A percentile compares a stretch with the other conserved stretches of the same genome.
phyloP scores from a whole-genome alignment of 2,329 filamentous ascomycete species.

The Sporothrix phasma region DNA sequence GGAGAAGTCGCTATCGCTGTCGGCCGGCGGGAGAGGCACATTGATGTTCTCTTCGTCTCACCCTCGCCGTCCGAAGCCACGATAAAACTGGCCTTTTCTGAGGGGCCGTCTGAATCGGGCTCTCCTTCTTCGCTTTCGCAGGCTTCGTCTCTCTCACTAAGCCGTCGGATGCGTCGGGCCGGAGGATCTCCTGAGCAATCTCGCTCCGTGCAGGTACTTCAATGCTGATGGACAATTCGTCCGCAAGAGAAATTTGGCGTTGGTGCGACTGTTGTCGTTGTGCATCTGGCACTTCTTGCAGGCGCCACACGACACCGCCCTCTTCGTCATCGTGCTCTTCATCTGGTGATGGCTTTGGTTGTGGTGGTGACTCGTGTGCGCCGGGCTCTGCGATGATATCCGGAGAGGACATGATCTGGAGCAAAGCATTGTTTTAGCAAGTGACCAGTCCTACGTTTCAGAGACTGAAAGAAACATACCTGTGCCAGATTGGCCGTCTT shows the following conservation, averaged over 20 bases:
- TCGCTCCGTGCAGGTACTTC: neutral
- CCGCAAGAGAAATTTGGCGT: neutral
- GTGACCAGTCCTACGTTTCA: neutral
- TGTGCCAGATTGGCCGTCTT: neutral
- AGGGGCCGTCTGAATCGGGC: neutral
- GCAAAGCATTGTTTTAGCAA: neutral
- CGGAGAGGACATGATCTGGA: conserved; percentile 21
- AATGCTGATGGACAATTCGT: neutral
- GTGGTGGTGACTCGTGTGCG: neutral
- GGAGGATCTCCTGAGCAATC: neutral
- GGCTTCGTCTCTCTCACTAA: neutral
- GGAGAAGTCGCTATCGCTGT: neutral
- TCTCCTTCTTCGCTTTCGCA: conserved; percentile 16
- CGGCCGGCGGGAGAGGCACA: neutral
- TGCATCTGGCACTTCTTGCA: neutral
- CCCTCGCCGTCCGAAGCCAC: conserved; percentile 3
- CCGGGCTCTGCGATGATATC: conserved; percentile 19
- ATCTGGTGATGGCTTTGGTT: neutral
- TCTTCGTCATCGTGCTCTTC: neutral
- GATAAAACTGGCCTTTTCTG: conserved; percentile 17
- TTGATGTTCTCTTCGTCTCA: neutral
- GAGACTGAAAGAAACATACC: neutral
- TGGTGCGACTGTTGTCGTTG: neutral
- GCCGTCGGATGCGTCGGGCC: neutral
- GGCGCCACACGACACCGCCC: neutral